Evolutionary conservation across 2,329 filamentous ascomycete genomes (phyloP).

Genomic region (Metarhizium humberi): DNA sequence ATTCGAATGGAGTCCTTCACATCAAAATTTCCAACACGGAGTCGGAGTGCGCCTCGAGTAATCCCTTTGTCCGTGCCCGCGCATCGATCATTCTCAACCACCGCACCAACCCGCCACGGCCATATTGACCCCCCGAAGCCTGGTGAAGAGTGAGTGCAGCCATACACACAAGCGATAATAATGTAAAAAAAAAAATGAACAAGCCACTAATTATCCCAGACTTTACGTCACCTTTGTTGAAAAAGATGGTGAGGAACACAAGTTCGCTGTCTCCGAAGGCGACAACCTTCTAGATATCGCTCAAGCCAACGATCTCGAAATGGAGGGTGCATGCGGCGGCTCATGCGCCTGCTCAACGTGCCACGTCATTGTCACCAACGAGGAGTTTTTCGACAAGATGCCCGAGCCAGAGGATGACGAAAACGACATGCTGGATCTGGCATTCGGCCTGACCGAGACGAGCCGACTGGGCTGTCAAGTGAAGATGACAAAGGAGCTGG

Average conservation of each 20-base stretch:
- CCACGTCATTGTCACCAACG: conserved; percentile 74
- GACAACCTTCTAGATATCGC: conserved; percentile 95
- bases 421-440: conserved; percentile 86
- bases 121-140: conserved; percentile 77
- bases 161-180: neutral
- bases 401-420: conserved; percentile 70
- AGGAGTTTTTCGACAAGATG: conserved; percentile 68
- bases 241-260: conserved; percentile 71
- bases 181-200: neutral
- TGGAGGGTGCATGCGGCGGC: conserved; percentile 96
- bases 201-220: conserved; percentile 31
- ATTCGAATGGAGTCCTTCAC: conserved; percentile 3
- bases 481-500: conserved; percentile 79
- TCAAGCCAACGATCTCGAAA: conserved; percentile 88
- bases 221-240: conserved; percentile 88
- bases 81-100: conserved; percentile 54
- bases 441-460: conserved; percentile 84
- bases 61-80: neutral
- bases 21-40: neutral
- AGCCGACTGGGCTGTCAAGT: conserved; percentile 81
- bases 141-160: conserved; percentile 73
- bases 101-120: conserved; percentile 54
- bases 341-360: conserved; percentile 91
- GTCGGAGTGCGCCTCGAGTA: neutral
- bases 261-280: conserved; percentile 71